Base-by-base conservation (phyloP, 2,329 filamentous ascomycete species). In the Penicillium sp. region DNA sequence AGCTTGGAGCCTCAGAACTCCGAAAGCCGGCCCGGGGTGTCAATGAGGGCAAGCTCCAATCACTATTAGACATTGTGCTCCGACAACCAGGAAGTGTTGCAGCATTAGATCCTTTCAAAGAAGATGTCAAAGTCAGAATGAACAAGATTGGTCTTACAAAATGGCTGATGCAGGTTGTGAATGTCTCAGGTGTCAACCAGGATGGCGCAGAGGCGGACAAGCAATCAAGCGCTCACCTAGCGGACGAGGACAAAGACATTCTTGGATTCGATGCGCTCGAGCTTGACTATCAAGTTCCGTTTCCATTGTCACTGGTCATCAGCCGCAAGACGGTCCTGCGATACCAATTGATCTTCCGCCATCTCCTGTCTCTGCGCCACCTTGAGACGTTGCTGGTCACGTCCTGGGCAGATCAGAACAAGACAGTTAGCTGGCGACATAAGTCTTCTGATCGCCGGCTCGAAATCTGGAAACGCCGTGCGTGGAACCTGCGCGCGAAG, bases 101-200 rank as follows among this genome's bases (percentile, higher is more conserved):
- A 13, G 92, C 92, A 0, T 83, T 96, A 54, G 94, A 99, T 70
- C 92, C 93, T 0, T 99, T 96, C 81, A 99, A 97, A 70, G 94
- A 99, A 75, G 93, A 99, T 69, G 90, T 99, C 72, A 96, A 95
- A 73, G 91, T 99, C 21, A 88, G 92, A 66, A 97, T 97, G 89
- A 97, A 97, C 71, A 92, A 96, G 64, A 87, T 93, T 38, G 90
- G 91, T 5, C 83, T 99, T 43, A 95, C 92, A 11, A 95, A 95
- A 68, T 95, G 92, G 77, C 79, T 99, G 55, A 96, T 97, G 82
- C 88, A 93, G 49, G 93, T 99, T 48, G 93, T 99, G 59, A 97
- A 92, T 67, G 96, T 97, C 60, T 95, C 92, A 3, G 94, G 94
- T 42, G 90, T 97, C 57, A 93, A 97, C 65, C 89, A 95, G 71